Evolutionary conservation across 169 alveolate genomes (phyloP).

Genomic region (Theileria annulata): DNA sequence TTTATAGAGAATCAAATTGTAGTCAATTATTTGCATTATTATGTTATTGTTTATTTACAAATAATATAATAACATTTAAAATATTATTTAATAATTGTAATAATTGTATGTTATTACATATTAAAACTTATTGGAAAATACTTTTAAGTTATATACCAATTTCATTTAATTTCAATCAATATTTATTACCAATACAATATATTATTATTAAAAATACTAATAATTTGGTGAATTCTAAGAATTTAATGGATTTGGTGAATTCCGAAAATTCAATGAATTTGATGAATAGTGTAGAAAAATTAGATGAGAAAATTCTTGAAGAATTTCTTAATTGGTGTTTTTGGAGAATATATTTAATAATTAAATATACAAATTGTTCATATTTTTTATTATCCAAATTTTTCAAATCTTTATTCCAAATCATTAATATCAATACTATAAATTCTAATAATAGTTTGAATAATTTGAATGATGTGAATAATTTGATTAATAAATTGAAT

Average conservation of each 20-base stretch:
- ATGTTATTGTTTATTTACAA: constrained; percentile 45
- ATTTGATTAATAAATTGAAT: too few species aligned
- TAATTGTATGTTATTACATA: constrained; percentile 28
- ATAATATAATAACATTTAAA: constrained; percentile 33
- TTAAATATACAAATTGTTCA: constrained; percentile 52
- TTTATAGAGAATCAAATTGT: constrained; percentile 54
- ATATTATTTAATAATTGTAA: constrained; percentile 20
- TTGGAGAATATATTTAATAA: constrained; percentile 46
- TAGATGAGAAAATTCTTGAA: not conserved
- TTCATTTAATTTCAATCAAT: constrained; percentile 27
- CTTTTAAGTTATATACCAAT: constrained; percentile 63
- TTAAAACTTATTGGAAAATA: constrained; percentile 36
- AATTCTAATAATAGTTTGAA: too few species aligned
- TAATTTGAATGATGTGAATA: too few species aligned
- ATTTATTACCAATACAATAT: constrained; percentile 10
- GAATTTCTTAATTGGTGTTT: constrained; percentile 39
- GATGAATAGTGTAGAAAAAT: not conserved
- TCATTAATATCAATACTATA: not conserved
- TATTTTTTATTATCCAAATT: constrained; percentile 27
- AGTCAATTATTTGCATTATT: constrained; percentile 43
- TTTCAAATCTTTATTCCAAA: constrained; percentile 20
- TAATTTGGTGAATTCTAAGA: not conserved
- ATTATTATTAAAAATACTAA: not conserved
- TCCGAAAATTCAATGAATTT: too few species aligned
- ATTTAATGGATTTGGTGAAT: too few species aligned